Base-by-base conservation (phyloP, 2,329 filamentous ascomycete species). In the Hypoxylon sp. region DNA sequence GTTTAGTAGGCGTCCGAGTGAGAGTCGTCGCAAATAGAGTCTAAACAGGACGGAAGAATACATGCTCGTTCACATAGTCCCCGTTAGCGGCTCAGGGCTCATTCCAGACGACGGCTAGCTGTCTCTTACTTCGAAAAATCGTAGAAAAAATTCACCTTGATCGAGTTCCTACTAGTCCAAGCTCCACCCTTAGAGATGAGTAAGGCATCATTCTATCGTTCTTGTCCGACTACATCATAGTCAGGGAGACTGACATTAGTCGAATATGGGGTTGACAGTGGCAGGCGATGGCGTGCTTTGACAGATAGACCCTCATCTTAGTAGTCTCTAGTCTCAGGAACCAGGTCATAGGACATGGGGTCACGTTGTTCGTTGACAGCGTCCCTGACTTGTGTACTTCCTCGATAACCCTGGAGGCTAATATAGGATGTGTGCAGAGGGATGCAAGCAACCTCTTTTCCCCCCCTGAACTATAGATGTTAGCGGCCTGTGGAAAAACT, bases 41-140 rank as follows among this genome's bases (percentile, higher is more conserved):
- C 17, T 40, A 50, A 48, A 12, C 27, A 32, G 16, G 8, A 12
- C 17, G 13, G 35, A 38, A 25, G 9, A 15, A 31, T 27, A 31
- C 42, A 17, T 41, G 17, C 26, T 42, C 12, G 11, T 25, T 13
- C 8, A 35, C 13, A 29, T 19, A 19, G 25, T 37, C 38, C 32
- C 11, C 26, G 15, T 25, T 26, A 15, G 23, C 20, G 34, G 32
- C 31, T 29, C n/a, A 11, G 15, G 32, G 45, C 40, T 34, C 45
- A 57, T 57, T 57, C 55, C 50, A 54, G 25, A 27, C 32, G 25
- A 34, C 37, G 55, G 55, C 46, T 41, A 23, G 15, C 16, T 32
- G 13, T 27, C 7, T 29, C 16, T 19, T 44, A 8, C 32, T 35
- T 31, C n/a, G n/a, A n/a, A n/a, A n/a, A n/a, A n/a, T n/a, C n/a